These are phyloP conservation scores for Corniculantispora saksenae DNA, from an alignment of 2,329 filamentous ascomycete genomes.

Conservation along the genomic window DNA sequence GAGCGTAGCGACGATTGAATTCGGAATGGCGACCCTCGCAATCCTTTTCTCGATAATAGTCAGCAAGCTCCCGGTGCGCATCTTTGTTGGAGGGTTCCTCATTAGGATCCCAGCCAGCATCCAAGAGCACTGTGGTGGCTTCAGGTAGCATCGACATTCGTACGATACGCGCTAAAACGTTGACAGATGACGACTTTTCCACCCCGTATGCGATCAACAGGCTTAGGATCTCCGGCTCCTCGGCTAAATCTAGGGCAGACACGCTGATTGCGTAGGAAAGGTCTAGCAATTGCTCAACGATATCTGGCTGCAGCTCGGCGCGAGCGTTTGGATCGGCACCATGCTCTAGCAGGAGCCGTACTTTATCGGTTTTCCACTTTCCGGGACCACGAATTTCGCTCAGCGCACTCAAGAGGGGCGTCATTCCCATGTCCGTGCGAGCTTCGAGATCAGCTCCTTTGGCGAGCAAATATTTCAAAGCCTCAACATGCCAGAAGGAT, in stretches of 20 bases:
- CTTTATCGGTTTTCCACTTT: background rate
- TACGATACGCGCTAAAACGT: background rate
- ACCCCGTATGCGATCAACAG: background rate
- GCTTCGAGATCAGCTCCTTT: slow-evolving; percentile 6
- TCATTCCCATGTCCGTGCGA: background rate
- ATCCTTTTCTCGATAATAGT: background rate
- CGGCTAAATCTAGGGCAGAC: background rate
- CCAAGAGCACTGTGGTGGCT: background rate
- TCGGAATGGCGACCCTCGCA: background rate
- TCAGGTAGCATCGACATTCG: slow-evolving; percentile 1
- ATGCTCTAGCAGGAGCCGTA: background rate
- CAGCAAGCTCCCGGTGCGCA: background rate
- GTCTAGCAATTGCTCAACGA: background rate
- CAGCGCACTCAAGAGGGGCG: background rate
- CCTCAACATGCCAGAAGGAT: background rate
- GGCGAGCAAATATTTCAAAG: slow-evolving; percentile 7
- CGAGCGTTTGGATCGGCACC: background rate
- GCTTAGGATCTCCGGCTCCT: background rate
- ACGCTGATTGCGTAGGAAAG: background rate
- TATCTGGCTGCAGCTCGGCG: background rate
- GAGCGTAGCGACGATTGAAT: background rate
- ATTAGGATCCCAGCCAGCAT: slow-evolving; percentile 15
- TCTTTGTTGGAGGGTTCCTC: background rate
- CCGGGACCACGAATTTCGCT: background rate
- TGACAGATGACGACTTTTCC: background rate